Base-by-base conservation (phyloP, 2,329 filamentous ascomycete genomes). In the Fusarium neocosmosporiellum region DNA sequence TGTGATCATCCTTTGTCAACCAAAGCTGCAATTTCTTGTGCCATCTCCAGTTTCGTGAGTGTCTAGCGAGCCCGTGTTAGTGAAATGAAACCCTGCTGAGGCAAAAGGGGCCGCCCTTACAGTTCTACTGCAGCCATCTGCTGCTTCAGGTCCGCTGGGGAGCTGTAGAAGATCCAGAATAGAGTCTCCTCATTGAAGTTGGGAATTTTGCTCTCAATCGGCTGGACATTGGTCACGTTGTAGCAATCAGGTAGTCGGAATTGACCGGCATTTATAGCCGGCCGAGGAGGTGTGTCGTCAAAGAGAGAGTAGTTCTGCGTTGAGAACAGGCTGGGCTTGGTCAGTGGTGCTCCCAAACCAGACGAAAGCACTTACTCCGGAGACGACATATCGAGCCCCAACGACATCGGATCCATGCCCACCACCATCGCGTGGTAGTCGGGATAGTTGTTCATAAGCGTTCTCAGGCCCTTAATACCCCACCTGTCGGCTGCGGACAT, bases 111-210 rank as follows among this genome's bases (percentile, higher is more conserved):
- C 1, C 4, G 33, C 14, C 73, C 88, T 81, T 82, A 92, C 89
- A 92, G 83, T 78, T 92, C 89, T 43, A 86, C 83, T 0, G 90
- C 90, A 4, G 90, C 90, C 81, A 91, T 83, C 55, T 90, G 87
- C 78, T 92, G 90, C 79, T 91, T 89, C 37, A 88, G 78, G 75
- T 92, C 90, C 50, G 87, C 84, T 9, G 90, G 89, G 67, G 88
- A 91, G 80, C 88, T 91, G 80, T 92, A 92, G 77, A 92, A 92
- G 72, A 92, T 92, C 86, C 89, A 91, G 80, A 92, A 89, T 55
- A 92, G 81, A 0, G 90, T 91, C 80, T 92, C 90, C 71, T 92
- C 90, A 73, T 91, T 92, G 80, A 92, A 92, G 71, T 87, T 91
- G 43, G 85, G 84, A 57, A 92, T 90, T 80, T 92, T 92, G 74